Evolutionary conservation across 1,284 basidiomycete genomes (phyloP).

Genomic region (Cutaneotrichosporon mucoides): DNA sequence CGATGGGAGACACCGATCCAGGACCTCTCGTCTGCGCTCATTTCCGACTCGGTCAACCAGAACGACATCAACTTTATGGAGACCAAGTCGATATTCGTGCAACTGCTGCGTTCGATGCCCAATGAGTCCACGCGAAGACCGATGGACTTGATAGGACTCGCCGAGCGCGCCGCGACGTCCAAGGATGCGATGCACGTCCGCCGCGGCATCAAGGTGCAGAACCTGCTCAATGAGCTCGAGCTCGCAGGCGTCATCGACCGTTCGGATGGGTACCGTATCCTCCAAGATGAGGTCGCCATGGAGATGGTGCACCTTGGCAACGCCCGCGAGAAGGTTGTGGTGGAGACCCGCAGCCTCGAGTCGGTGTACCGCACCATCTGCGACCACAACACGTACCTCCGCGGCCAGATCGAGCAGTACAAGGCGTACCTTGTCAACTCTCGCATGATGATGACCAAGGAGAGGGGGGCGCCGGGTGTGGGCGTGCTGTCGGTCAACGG

Average conservation of each 20-base stretch:
- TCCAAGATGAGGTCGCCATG: slow-evolving; percentile 94
- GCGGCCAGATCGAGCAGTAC: slow-evolving; percentile 96
- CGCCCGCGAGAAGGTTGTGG: slow-evolving; percentile 87
- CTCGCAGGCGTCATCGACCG: slow-evolving; percentile 81
- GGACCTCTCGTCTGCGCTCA: slow-evolving; percentile 91
- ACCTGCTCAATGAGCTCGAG: slow-evolving; percentile 95
- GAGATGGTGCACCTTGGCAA: slow-evolving; percentile 96
- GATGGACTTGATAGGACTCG: slow-evolving; percentile 81
- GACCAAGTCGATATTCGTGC: slow-evolving; percentile 98
- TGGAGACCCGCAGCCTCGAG: slow-evolving; percentile 88
- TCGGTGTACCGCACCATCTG: slow-evolving; percentile 98
- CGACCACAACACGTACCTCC: slow-evolving; percentile 97
- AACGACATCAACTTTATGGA: slow-evolving; percentile 99
- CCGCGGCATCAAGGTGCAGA: slow-evolving; percentile 97
- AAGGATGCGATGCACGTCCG: slow-evolving; percentile 93
- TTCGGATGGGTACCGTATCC: slow-evolving; percentile 79
- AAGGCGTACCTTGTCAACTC: slow-evolving; percentile 99
- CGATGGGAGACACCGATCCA: slow-evolving; percentile 99
- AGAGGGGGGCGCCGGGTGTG: slow-evolving; percentile 73
- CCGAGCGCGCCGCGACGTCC: slow-evolving; percentile 91
- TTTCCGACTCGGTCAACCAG: slow-evolving; percentile 87
- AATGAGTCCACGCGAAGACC: slow-evolving; percentile 68
- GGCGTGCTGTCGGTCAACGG: slow-evolving; percentile 94
- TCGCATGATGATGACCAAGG: slow-evolving; percentile 78
- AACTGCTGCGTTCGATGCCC: slow-evolving; percentile 91